Evolutionary conservation across 2,329 filamentous ascomycete species (phyloP), one percentile per base, ranked within the genome.

Genomic region (Ceratocystis albifundus): DNA sequence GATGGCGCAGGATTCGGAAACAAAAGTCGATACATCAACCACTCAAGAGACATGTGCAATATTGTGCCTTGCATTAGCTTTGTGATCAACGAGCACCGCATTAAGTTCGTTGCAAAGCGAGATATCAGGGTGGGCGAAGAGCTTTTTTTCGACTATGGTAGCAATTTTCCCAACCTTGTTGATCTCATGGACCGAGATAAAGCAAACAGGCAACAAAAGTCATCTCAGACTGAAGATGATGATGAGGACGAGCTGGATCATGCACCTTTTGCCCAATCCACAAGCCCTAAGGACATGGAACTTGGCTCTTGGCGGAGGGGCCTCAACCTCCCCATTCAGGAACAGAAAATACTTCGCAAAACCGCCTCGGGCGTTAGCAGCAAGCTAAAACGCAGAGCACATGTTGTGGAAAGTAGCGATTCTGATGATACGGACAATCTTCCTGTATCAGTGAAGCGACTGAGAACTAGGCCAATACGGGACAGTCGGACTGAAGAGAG

Each of bases 1-100:
- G 90, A 94, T 72, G 86, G 86, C 5, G 88, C 87, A 22, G 84
- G 85, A 53, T 88, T 88, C 69, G 89, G 89, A 62, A 94, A 93
- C 73, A 85, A 92, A 69, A 86, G 88, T 61, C 84, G 90, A 3
- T 94, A 91, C 75, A 90, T 94, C 74, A 94, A 95, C 74, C 88
- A 93, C 71, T 86, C 88, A 15, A 79, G 80, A 1, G 78, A 80
- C 61, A 73, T 74, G 57, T 85, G 86, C 72, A 84, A 86, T 69
- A 82, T 85, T 68, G 80, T 78, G 17, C 82, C 88, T 1, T 82
- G 83, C 67, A 86, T 90, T 65, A 74, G 88, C 17, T 83, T 89
- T 63, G 89, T 90, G 67, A 89, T 90, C 71, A 86, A 87, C 28
- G 86, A 89, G 69, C 87, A 87, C 70, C 83, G 90, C 15, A 90